Conservation (phyloP, 768 basidiomycete species). For the Hortiboletus flavorubellus region DNA sequence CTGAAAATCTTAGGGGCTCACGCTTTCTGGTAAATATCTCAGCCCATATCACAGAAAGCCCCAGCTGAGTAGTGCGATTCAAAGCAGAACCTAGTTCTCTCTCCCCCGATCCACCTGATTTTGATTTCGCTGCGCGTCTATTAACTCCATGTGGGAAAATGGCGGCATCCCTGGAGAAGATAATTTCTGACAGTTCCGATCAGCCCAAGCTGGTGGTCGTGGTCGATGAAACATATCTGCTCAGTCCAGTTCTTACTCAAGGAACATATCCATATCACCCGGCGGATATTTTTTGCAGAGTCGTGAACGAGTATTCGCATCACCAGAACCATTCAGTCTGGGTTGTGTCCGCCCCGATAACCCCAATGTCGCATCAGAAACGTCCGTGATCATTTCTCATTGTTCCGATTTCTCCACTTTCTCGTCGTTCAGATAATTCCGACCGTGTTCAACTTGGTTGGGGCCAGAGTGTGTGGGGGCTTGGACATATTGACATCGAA, state of each 20-base stretch:
- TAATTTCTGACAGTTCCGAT: background rate
- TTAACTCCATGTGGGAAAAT: background rate
- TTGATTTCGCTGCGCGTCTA: background rate
- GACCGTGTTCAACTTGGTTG: constrained; percentile 9
- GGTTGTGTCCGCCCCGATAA: constrained; percentile 16
- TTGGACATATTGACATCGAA: background rate
- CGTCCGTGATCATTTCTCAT: background rate
- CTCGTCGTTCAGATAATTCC: constrained; percentile 7
- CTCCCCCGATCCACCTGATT: background rate
- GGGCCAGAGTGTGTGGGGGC: constrained; percentile 8
- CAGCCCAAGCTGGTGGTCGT: constrained; percentile 12
- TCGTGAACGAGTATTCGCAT: constrained; percentile 6
- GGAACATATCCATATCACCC: background rate
- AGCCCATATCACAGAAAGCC: no score
- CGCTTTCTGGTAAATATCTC: no score
- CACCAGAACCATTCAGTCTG: constrained; percentile 2
- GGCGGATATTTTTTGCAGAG: background rate
- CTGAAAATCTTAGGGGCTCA: background rate
- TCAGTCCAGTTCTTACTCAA: background rate
- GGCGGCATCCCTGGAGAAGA: background rate
- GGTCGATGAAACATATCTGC: constrained; percentile 10
- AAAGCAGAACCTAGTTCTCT: background rate
- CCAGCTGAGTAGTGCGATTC: background rate
- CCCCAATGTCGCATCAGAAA: constrained; percentile 2
- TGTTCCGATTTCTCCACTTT: background rate